These are phyloP conservation scores for Diaporthe batatas DNA, from an alignment of 2,329 filamentous ascomycete genomes.

Conservation along the genomic window DNA sequence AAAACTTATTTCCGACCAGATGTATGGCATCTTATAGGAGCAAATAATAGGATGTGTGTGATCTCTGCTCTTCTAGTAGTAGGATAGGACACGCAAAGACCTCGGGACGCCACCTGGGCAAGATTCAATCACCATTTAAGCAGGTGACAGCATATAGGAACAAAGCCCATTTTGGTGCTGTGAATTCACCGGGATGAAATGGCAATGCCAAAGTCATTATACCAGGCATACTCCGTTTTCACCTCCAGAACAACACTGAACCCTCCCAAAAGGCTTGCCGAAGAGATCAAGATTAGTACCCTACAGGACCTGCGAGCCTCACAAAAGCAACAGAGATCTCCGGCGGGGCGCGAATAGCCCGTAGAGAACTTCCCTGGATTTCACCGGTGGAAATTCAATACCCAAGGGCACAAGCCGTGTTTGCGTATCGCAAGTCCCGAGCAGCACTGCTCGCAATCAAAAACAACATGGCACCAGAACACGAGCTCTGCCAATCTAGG, in stretches of 20 bases:
- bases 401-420: background rate
- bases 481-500: slow-evolving; percentile 10
- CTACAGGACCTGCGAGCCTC: background rate
- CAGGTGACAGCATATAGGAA: background rate
- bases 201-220: too few species aligned
- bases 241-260: background rate
- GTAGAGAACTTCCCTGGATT: background rate
- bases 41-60: too few species aligned
- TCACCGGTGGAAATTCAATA: background rate
- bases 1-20: too few species aligned
- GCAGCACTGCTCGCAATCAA: background rate
- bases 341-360: background rate
- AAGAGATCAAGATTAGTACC: background rate
- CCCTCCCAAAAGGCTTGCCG: background rate
- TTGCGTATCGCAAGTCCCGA: background rate
- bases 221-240: too few species aligned
- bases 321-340: background rate
- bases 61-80: too few species aligned
- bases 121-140: too few species aligned
- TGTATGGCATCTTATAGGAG: too few species aligned
- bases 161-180: background rate
- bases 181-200: background rate
- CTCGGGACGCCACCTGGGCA: too few species aligned
- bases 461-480: background rate
- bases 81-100: too few species aligned